Percentiles rank a stretch among this genome's conserved stretches.
Evolutionary conservation across 1,284 basidiomycete genomes (phyloP).

Genomic region (Leccinum subrobustum): DNA sequence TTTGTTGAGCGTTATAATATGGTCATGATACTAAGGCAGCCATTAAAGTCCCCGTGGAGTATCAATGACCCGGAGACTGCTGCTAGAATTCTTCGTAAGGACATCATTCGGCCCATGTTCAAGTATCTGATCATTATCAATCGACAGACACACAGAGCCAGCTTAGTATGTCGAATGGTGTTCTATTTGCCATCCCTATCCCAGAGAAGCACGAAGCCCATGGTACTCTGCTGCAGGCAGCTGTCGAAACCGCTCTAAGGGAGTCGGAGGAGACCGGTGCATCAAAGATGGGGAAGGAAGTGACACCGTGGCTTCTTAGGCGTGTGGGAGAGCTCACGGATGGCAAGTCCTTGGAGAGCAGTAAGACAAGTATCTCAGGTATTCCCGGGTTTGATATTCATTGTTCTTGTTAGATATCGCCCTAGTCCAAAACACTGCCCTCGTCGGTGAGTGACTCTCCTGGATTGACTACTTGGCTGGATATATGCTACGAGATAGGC

Average conservation of each 20-base stretch:
- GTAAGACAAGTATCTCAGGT: slow-evolving; percentile 39
- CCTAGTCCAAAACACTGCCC: slow-evolving; percentile 90
- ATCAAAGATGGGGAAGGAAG: slow-evolving; percentile 84
- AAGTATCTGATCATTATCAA: slow-evolving; percentile 7
- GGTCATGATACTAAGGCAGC: slow-evolving; percentile 4
- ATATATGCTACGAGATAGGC: slow-evolving; percentile 40
- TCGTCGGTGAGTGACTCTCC: slow-evolving; percentile 57
- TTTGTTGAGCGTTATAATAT: not conserved
- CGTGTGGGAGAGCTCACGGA: slow-evolving; percentile 82
- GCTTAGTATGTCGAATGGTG: slow-evolving; percentile 68
- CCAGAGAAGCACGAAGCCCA: slow-evolving; percentile 71
- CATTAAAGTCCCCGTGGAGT: slow-evolving; percentile 66
- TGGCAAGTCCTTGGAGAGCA: slow-evolving; percentile 72
- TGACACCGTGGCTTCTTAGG: slow-evolving; percentile 91
- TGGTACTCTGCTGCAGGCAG: slow-evolving; percentile 72
- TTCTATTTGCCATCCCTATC: slow-evolving; percentile 89
- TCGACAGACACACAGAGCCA: slow-evolving; percentile 56
- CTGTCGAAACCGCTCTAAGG: slow-evolving; percentile 82
- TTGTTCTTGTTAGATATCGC: slow-evolving; percentile 66
- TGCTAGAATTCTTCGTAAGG: slow-evolving; percentile 70
- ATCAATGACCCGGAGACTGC: slow-evolving; percentile 59
- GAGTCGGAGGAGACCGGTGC: slow-evolving; percentile 87
- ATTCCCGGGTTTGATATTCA: not conserved
- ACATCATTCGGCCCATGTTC: not conserved
- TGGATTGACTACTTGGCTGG: not conserved